Percentiles rank a stretch among this genome's conserved stretches.
Conservation (phyloP, 495 filamentous ascomycete genomes). For the Jackrogersella minutella region DNA sequence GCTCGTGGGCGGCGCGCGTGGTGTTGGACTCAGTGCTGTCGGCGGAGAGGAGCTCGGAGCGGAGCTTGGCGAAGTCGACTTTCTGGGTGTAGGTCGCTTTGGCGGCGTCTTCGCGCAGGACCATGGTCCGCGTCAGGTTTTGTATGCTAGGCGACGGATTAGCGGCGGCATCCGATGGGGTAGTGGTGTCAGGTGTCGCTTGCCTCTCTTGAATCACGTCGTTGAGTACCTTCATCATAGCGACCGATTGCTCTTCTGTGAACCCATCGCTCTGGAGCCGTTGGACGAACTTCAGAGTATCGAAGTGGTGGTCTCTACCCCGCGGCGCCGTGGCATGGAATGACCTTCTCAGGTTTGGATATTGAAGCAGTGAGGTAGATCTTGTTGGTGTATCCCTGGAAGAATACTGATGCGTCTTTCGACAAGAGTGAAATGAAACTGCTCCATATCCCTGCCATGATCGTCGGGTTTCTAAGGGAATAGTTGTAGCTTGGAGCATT, state of each 20-base stretch:
- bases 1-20: constrained; percentile 89
- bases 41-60: constrained; percentile 87
- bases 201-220: constrained; percentile 96
- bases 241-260: constrained; percentile 91
- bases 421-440: constrained; percentile 34
- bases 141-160: constrained; percentile 70
- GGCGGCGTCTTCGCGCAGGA: constrained; percentile 89
- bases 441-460: constrained; percentile 20
- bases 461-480: constrained; percentile 30
- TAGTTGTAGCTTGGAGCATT: constrained; percentile 37
- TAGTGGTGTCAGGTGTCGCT: constrained; percentile 6
- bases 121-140: constrained; percentile 98
- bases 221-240: constrained; percentile 96
- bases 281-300: constrained; percentile 96
- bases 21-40: constrained; percentile 90
- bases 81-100: constrained; percentile 96
- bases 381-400: constrained; percentile 6
- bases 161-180: constrained; percentile 3
- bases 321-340: constrained; percentile 75
- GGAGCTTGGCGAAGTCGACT: constrained; percentile 98
- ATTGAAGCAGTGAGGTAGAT: constrained; percentile 33
- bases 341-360: constrained; percentile 48
- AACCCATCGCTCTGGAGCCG: constrained; percentile 90
- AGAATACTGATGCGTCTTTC: neutral
- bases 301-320: constrained; percentile 90